Percentiles rank a stretch among this genome's conserved stretches.
Conservation (phyloP, 768 basidiomycete species). For the Imleria badia region DNA sequence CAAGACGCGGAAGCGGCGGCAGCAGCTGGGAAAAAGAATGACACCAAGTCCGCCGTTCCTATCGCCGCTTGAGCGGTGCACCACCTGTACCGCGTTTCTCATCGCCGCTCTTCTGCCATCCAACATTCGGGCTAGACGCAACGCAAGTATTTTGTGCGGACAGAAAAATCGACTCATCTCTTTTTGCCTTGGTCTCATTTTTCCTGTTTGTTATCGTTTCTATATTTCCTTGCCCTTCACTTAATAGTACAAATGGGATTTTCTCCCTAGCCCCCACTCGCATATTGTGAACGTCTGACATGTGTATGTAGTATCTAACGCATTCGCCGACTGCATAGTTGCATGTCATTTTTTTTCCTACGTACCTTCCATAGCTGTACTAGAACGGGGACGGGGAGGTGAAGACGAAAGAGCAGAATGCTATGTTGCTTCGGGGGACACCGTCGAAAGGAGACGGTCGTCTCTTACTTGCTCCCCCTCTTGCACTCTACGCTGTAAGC, state of each 20-base stretch:
- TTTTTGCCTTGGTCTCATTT: constrained; percentile 13
- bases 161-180: constrained; percentile 17
- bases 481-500: not conserved
- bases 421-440: constrained; percentile 2
- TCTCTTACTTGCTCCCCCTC: not conserved
- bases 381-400: constrained; percentile 9
- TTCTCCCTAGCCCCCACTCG: constrained; percentile 5
- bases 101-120: not conserved
- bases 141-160: constrained; percentile 6
- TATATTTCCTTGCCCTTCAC: constrained; percentile 3
- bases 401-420: constrained; percentile 13
- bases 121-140: constrained; percentile 10
- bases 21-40: constrained; percentile 61
- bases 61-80: constrained; percentile 32
- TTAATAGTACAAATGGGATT: constrained; percentile 15
- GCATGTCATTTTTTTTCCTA: constrained; percentile 9
- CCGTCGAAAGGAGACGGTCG: constrained; percentile 10
- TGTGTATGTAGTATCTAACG: constrained; percentile 25
- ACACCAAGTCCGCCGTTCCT: constrained; percentile 44
- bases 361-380: constrained; percentile 14
- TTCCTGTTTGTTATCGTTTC: constrained; percentile 18
- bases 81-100: not conserved
- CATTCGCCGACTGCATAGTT: constrained; percentile 9
- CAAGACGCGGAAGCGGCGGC: constrained; percentile 61
- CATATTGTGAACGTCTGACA: constrained; percentile 10